phyloP scores from a whole-genome alignment of 116 monocot species.

The Thalassia testudinum region DNA sequence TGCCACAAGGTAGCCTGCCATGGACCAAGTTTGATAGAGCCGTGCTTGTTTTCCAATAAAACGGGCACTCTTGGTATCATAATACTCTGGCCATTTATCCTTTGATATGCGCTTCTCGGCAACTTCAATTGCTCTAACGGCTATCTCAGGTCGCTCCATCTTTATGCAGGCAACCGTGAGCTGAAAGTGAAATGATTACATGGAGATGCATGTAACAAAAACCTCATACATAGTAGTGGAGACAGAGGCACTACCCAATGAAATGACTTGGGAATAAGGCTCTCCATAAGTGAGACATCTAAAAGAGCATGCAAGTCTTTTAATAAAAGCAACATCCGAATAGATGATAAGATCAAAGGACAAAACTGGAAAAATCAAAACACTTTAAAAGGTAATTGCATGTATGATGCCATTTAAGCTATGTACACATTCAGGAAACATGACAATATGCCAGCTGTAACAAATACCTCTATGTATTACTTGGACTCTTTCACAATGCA shows the following conservation, averaged over 20 bases:
- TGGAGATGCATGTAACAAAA: not conserved
- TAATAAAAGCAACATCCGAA: too few species aligned
- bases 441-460: too few species aligned
- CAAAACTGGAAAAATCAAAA: too few species aligned
- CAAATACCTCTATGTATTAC: too few species aligned
- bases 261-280: not conserved
- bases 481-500: too few species aligned
- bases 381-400: too few species aligned
- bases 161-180: conserved; percentile 93
- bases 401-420: too few species aligned
- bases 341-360: too few species aligned
- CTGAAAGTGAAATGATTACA: conserved; percentile 17
- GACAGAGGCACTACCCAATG: not conserved
- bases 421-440: too few species aligned
- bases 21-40: conserved; percentile 92
- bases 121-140: conserved; percentile 73
- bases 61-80: conserved; percentile 57
- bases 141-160: conserved; percentile 88
- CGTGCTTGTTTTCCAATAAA: conserved; percentile 81
- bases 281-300: too few species aligned
- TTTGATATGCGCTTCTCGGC: conserved; percentile 59
- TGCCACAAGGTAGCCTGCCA: conserved; percentile 89
- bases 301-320: too few species aligned
- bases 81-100: conserved; percentile 97
- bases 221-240: not conserved